Base-by-base conservation (phyloP, 2,329 filamentous ascomycete genomes). In the Coccinonectria pachysandricola region DNA sequence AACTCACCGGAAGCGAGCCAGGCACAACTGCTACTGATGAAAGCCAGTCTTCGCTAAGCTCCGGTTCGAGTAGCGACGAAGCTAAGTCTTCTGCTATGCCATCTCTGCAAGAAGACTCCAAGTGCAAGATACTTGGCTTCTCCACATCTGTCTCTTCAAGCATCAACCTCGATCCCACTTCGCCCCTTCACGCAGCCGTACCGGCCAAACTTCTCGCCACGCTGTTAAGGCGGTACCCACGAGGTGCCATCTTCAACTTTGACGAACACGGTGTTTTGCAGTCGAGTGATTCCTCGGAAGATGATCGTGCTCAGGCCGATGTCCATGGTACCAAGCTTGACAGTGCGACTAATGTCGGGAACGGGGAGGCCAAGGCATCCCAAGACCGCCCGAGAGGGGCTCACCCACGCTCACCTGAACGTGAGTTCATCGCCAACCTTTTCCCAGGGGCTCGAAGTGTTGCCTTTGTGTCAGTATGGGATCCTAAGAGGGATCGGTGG, bases 381-480 rank as follows among this genome's bases (percentile, higher is more conserved):
- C 10, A 13, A 30, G 27, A 3, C 28, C 23, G 1, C 24, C 8
- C 7, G 12, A 2, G 4, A 13, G 23, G 6, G 13, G 10, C 11
- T 4, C 10, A 9, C 15, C 14, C 8, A 35, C 13, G 4, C 32
- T 10, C 23, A 9, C 18, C 12, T 7, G 15, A 28, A 16, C 33
- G 34, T 28, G 23, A 28, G n/a, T 20, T 31, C 21, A 11, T 32
- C 22, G 12, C 24, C 11, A 14, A 40, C 3, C 40, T 54, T 3
- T 58, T 69, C 7, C 57, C 62, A 0, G 53, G 50, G 0, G 62
- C 62, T 2, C 49, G 61, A 10, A 65, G 60, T 19, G 47, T 69
- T 1, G 57, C 57, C 2, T 56, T 66, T 20, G 49, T 66, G 3
- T 65, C 65, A 1, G 42, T 68, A 0, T 68, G 64, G 62, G 61